phyloP scores from a whole-genome alignment of 495 filamentous ascomycete genomes.

The Trichocladium uniseriatum region DNA sequence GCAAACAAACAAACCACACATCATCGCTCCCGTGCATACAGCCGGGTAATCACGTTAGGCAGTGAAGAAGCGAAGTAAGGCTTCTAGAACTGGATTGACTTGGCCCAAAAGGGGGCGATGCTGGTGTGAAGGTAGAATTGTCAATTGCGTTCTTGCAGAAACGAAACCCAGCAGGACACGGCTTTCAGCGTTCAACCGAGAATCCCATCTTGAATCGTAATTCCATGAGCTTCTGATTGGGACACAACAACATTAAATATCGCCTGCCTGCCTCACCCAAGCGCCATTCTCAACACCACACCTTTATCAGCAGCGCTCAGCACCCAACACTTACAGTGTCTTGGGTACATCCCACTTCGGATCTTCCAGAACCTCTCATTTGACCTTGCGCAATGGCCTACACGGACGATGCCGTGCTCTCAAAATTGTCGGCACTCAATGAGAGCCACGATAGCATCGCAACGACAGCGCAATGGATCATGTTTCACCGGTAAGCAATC shows the following conservation, averaged over 20 bases:
- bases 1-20: constrained; percentile 15
- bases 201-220: constrained; percentile 4
- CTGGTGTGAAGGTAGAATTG: constrained; percentile 4
- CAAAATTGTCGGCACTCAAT: constrained; percentile 89
- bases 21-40: constrained; percentile 10
- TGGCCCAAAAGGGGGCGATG: constrained; percentile 1
- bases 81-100: neutral
- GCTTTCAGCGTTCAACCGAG: constrained; percentile 1
- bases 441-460: constrained; percentile 96
- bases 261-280: too few relatives aligned
- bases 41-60: neutral
- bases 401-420: constrained; percentile 82
- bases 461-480: constrained; percentile 94
- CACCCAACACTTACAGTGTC: neutral
- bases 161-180: neutral
- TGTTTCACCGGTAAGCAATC: constrained; percentile 88
- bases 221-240: constrained; percentile 6
- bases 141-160: too few relatives aligned
- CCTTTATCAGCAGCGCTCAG: neutral
- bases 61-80: neutral
- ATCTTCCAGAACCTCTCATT: neutral
- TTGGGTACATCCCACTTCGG: neutral
- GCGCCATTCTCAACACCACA: neutral
- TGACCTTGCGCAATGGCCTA: constrained; percentile 60
- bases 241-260: neutral